Evolutionary conservation across 768 basidiomycete species (phyloP).

Genomic region (Suillus variegatus): DNA sequence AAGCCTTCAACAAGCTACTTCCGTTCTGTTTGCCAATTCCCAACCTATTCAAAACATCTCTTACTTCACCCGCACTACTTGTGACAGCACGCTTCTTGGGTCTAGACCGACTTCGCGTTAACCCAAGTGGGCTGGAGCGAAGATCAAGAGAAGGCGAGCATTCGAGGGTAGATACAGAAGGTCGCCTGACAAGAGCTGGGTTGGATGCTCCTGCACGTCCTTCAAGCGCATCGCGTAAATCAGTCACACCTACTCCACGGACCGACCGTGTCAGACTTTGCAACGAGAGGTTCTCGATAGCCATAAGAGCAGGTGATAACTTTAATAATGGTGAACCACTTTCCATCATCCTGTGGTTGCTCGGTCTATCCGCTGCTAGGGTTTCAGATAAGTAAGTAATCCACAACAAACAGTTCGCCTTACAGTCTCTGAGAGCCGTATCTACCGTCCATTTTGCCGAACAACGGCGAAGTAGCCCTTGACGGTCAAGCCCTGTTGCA

Average conservation of each 20-base stretch:
- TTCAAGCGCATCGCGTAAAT: slow-evolving; percentile 86
- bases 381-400: slow-evolving; percentile 8
- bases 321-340: slow-evolving; percentile 74
- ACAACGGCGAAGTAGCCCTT: slow-evolving; percentile 54
- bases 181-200: slow-evolving; percentile 62
- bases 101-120: slow-evolving; percentile 57
- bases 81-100: slow-evolving; percentile 52
- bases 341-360: slow-evolving; percentile 64
- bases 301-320: slow-evolving; percentile 86
- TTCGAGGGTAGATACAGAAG: slow-evolving; percentile 78
- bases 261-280: slow-evolving; percentile 81
- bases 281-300: slow-evolving; percentile 86
- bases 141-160: slow-evolving; percentile 54
- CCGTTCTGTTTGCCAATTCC: slow-evolving; percentile 74
- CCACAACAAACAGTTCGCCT: slow-evolving; percentile 29
- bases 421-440: slow-evolving; percentile 74
- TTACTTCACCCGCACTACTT: slow-evolving; percentile 67
- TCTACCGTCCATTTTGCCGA: slow-evolving; percentile 72
- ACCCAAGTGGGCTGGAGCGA: slow-evolving; percentile 41
- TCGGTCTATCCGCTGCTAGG: slow-evolving; percentile 56
- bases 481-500: slow-evolving; percentile 62
- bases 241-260: slow-evolving; percentile 82
- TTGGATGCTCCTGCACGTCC: slow-evolving; percentile 85
- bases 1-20: slow-evolving; percentile 66
- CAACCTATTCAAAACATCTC: slow-evolving; percentile 79